phyloP scores from a whole-genome alignment of 2,329 filamentous ascomycete genomes.

The Botryosphaeria dothidea region DNA sequence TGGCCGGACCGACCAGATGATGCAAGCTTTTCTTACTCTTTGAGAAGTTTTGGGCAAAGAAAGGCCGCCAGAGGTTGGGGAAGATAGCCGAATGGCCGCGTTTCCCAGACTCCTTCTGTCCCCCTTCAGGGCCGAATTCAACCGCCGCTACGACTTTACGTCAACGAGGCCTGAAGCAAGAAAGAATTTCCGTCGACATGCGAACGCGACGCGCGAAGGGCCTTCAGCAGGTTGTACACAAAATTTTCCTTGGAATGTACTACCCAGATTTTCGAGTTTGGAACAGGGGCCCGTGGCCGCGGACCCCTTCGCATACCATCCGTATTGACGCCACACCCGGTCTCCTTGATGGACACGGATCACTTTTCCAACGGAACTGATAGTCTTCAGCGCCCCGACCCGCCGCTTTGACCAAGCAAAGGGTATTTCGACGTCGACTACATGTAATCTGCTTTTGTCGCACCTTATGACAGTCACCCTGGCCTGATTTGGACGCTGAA shows the following conservation, averaged over 20 bases:
- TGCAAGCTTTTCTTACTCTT: neutral
- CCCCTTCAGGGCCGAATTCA: neutral
- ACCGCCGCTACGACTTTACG: neutral
- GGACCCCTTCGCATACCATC: conserved; percentile 8
- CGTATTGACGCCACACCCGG: neutral
- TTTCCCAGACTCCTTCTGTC: neutral
- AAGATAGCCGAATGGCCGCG: neutral
- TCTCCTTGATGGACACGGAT: neutral
- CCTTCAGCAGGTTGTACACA: neutral
- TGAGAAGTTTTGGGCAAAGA: neutral
- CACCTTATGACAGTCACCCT: neutral
- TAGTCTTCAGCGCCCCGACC: neutral
- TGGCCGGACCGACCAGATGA: neutral
- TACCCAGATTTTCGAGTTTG: neutral
- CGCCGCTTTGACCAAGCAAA: neutral
- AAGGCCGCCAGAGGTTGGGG: neutral
- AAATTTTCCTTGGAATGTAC: neutral
- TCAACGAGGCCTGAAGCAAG: neutral
- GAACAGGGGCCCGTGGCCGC: neutral
- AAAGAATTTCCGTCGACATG: conserved; percentile 2
- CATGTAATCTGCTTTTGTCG: neutral
- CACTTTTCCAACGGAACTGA: neutral
- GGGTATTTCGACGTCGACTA: neutral
- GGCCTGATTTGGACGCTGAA: neutral
- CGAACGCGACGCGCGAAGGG: neutral